Conservation (phyloP, 768 basidiomycete genomes). For the Macrolepiota dolichaula region DNA sequence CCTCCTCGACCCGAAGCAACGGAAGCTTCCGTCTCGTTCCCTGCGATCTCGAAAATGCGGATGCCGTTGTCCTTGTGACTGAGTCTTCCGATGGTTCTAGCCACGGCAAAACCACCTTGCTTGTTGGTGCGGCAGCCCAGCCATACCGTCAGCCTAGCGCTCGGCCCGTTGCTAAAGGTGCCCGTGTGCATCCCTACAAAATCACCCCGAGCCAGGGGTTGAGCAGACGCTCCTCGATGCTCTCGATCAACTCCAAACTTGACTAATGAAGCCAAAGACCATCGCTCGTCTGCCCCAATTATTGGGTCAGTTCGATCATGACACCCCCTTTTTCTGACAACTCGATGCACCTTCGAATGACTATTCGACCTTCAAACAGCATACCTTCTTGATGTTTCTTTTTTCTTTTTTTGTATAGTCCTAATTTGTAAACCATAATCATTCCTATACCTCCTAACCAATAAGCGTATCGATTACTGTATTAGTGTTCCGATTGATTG, state of each 20-base stretch:
- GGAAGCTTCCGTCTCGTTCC: constrained; percentile 42
- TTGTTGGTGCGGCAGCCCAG: constrained; percentile 47
- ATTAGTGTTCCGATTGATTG: not conserved
- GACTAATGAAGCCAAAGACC: not conserved
- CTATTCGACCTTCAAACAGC: not conserved
- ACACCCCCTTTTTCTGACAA: not conserved
- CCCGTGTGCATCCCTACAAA: constrained; percentile 53
- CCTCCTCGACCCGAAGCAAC: constrained; percentile 11
- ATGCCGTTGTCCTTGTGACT: constrained; percentile 47
- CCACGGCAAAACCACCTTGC: constrained; percentile 31
- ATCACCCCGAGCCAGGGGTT: constrained; percentile 11
- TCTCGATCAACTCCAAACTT: constrained; percentile 2
- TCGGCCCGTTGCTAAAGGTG: constrained; percentile 38
- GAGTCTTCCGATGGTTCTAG: constrained; percentile 19
- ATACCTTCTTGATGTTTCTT: not conserved
- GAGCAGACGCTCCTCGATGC: constrained; percentile 2
- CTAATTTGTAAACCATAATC: not conserved
- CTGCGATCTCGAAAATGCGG: constrained; percentile 48
- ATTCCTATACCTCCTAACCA: not conserved
- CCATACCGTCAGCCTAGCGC: constrained; percentile 39
- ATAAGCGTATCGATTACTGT: not conserved
- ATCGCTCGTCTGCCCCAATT: no score
- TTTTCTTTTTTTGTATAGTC: not conserved
- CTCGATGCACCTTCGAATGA: not conserved
- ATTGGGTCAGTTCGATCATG: not conserved